phyloP scores from a whole-genome alignment of 176 grass and related monocot genomes.

The Aegilops sharonensis region DNA sequence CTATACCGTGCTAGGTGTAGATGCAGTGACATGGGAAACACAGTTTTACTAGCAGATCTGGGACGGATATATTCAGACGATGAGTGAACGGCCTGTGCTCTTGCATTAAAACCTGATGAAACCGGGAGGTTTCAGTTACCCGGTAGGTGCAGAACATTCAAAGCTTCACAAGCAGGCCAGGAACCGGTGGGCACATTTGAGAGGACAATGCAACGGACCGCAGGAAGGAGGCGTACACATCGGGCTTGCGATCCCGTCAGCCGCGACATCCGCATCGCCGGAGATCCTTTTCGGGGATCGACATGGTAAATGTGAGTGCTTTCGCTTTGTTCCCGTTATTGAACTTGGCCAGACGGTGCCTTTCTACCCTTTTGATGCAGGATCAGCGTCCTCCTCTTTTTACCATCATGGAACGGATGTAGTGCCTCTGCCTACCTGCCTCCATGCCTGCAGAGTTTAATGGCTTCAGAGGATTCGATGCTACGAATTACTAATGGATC shows the following conservation, averaged over 20 bases:
- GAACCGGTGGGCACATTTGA: not conserved
- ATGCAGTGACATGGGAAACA: not conserved
- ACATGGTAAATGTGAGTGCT: not conserved
- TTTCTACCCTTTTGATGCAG: slow-evolving; percentile 10
- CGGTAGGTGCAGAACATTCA: not conserved
- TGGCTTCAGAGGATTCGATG: not conserved
- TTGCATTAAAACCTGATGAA: not conserved
- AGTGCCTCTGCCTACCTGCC: too few relatives aligned
- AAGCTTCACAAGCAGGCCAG: not conserved
- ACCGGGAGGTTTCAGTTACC: too few relatives aligned
- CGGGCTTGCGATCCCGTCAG: not conserved
- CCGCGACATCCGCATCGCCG: not conserved
- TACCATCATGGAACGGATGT: not conserved
- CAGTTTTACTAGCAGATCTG: not conserved
- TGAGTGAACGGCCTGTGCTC: not conserved
- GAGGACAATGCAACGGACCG: too few relatives aligned
- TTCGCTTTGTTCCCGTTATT: not conserved
- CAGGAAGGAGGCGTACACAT: not conserved
- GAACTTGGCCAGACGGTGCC: not conserved
- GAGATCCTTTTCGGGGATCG: not conserved
- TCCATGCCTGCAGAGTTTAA: not conserved
- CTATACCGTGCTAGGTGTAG: not conserved
- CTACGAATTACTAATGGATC: too few relatives aligned
- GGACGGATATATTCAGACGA: not conserved
- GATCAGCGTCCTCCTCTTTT: not conserved